Percentiles rank a stretch among this genome's conserved stretches.
Conservation (phyloP, 768 basidiomycete genomes). For the Trametopsis cervina region DNA sequence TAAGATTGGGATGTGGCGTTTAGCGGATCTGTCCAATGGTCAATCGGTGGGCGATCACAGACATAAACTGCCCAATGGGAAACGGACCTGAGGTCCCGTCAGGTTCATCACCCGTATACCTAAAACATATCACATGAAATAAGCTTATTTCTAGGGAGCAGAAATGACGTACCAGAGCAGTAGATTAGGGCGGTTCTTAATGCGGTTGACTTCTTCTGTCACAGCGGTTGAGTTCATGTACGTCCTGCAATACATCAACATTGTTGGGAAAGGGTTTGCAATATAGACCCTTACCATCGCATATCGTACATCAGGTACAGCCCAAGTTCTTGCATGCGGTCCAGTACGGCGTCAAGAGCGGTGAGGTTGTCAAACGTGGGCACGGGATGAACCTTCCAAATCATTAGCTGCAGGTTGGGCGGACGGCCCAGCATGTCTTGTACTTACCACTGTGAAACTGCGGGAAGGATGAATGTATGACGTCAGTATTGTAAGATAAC, state of each 20-base stretch:
- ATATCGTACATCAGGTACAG: slow-evolving; percentile 82
- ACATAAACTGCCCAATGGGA: too few relatives aligned
- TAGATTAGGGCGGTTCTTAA: slow-evolving; percentile 64
- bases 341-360: slow-evolving; percentile 48
- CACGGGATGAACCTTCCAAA: slow-evolving; percentile 55
- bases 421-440: not conserved
- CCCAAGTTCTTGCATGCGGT: slow-evolving; percentile 64
- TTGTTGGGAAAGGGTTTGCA: not conserved
- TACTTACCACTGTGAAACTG: slow-evolving; percentile 34
- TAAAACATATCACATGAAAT: not conserved
- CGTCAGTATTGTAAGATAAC: not conserved
- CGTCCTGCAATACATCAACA: slow-evolving; percentile 26
- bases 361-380: slow-evolving; percentile 60
- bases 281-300: slow-evolving; percentile 36
- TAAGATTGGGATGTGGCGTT: slow-evolving; percentile 45
- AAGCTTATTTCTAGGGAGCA: not conserved
- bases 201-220: slow-evolving; percentile 56
- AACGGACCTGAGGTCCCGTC: slow-evolving; percentile 48
- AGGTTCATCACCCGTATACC: slow-evolving; percentile 67
- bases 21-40: slow-evolving; percentile 49
- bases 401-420: slow-evolving; percentile 1
- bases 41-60: too few relatives aligned
- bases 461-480: slow-evolving; percentile 18
- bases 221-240: slow-evolving; percentile 63
- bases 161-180: slow-evolving; percentile 39